phyloP scores from a whole-genome alignment of 495 filamentous ascomycete species.

The Apiosordaria backusii region DNA sequence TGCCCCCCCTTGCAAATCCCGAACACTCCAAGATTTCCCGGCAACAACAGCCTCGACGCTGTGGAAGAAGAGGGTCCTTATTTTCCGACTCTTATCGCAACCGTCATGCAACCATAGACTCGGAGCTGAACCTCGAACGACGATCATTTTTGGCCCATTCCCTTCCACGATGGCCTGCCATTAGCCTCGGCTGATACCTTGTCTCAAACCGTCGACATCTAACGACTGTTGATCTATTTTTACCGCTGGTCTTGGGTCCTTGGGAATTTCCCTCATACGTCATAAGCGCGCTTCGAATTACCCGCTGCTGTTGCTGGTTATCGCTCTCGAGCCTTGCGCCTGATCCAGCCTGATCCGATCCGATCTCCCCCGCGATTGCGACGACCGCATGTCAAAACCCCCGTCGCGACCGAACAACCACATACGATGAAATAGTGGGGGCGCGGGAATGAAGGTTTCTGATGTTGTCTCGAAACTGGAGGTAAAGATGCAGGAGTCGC shows the following conservation, averaged over 20 bases:
- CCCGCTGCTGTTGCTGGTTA: background rate
- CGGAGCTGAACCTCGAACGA: background rate
- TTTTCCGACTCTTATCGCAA: slow-evolving; percentile 7
- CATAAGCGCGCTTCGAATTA: slow-evolving; percentile 15
- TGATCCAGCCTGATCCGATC: background rate
- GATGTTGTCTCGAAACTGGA: slow-evolving; percentile 42
- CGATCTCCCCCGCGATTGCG: background rate
- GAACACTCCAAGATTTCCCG: slow-evolving; percentile 20
- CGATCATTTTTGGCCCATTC: background rate
- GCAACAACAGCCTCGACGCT: slow-evolving; percentile 12
- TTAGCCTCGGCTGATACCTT: slow-evolving; percentile 1
- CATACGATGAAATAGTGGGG: slow-evolving; percentile 25
- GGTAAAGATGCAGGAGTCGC: slow-evolving; percentile 56
- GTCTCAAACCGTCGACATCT: background rate
- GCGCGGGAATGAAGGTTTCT: slow-evolving; percentile 38
- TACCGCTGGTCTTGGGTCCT: background rate
- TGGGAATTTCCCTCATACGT: slow-evolving; percentile 26
- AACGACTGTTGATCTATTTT: slow-evolving; percentile 8
- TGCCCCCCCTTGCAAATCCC: slow-evolving; percentile 5
- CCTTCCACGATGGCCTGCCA: slow-evolving; percentile 16
- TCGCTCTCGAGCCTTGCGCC: background rate
- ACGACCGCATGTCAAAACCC: background rate
- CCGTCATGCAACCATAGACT: slow-evolving; percentile 12
- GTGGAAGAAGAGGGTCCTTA: slow-evolving; percentile 1
- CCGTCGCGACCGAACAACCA: background rate